A percentile compares a stretch with the other conserved stretches of the same genome.
Evolutionary conservation across 805 yeast genomes (phyloP).

Genomic region (Cyberlindnera mississippiensis): DNA sequence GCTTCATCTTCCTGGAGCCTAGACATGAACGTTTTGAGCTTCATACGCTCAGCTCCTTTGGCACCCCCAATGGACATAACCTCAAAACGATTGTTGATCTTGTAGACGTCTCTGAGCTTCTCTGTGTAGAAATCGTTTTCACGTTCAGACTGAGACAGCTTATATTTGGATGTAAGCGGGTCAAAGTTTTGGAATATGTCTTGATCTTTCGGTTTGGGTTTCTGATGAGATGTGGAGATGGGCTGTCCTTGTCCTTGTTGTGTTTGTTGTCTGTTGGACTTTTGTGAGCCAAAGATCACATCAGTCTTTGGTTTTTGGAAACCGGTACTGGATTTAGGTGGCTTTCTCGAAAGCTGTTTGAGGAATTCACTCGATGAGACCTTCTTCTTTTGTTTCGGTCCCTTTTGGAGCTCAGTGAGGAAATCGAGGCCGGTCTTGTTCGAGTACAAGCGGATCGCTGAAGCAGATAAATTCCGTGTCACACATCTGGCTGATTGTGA

Average conservation of each 20-base stretch:
- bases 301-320: no score
- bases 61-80: constrained; percentile 14
- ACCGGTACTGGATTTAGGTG: no score
- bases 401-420: no score
- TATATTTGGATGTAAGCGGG: constrained; percentile 22
- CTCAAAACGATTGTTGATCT: constrained; percentile 13
- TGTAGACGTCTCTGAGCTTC: constrained; percentile 16
- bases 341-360: no score
- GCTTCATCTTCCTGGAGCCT: constrained; percentile 11
- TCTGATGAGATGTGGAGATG: constrained; percentile 6
- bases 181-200: constrained; percentile 14
- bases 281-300: background rate
- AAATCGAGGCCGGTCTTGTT: no score
- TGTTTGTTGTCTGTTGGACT: background rate
- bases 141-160: constrained; percentile 7
- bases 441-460: no score
- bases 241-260: background rate
- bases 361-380: no score
- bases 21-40: constrained; percentile 13
- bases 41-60: constrained; percentile 7
- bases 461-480: no score
- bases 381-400: no score
- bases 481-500: no score
- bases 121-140: constrained; percentile 24
- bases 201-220: constrained; percentile 4